Conservation (phyloP, 2,329 filamentous ascomycete species). For the Alternaria alternata region DNA sequence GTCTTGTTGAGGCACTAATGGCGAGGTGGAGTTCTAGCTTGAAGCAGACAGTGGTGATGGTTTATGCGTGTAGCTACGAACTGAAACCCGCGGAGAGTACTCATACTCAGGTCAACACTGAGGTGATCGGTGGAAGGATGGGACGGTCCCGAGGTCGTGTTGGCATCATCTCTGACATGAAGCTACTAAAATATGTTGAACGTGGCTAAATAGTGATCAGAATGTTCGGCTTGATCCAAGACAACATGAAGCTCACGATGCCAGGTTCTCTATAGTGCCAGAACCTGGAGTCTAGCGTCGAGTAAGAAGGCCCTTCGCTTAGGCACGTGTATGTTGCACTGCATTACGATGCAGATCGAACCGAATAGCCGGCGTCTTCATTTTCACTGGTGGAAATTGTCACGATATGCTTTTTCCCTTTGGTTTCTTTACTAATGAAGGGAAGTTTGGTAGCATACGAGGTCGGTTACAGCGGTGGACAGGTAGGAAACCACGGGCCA, state of each 20-base stretch:
- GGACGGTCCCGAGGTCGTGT: neutral
- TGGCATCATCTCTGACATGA: neutral
- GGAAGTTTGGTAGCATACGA: neutral
- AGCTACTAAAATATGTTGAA: neutral
- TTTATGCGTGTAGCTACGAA: neutral
- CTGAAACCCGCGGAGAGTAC: neutral
- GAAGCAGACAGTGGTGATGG: neutral
- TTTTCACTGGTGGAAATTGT: neutral
- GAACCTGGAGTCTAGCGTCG: neutral
- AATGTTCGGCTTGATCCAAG: neutral
- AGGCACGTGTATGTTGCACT: neutral
- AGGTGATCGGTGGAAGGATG: neutral
- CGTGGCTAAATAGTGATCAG: neutral
- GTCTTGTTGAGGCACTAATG: neutral
- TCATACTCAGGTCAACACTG: neutral
- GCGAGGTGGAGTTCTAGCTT: neutral
- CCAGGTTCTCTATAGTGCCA: neutral
- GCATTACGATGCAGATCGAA: neutral
- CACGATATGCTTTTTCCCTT: neutral
- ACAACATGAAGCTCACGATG: neutral
- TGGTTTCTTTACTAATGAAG: neutral
- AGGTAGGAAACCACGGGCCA: neutral
- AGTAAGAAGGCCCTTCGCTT: neutral
- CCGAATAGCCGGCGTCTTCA: neutral
- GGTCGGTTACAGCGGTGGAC: neutral